Base-by-base conservation (phyloP, 805 yeast species). In the Naumovozyma castellii region DNA sequence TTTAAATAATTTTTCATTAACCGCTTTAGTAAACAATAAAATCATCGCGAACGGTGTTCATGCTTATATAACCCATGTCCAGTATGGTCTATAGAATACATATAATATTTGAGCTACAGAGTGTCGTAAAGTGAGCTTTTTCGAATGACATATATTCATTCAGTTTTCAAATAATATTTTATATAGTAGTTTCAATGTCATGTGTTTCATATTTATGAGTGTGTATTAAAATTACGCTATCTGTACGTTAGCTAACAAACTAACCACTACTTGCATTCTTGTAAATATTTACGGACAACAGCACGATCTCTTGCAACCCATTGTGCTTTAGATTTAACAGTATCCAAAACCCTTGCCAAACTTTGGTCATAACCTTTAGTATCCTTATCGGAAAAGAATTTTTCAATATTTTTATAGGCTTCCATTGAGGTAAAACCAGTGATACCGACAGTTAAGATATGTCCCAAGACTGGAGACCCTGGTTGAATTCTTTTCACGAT, bases 381-480 rank as follows among this genome's bases (percentile, higher is more conserved):
- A 44, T 75, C 67, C 59, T 70, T 78, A 17, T 43, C 55, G n/a
- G 54, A 59, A 51, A 77, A 76, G 68, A 78, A 73, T 27, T 57
- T 54, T 45, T 67, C 64, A 42, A 79, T 72, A 42, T 69, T 72
- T 17, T 68, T 66, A 48, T 69, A 69, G 45, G 76, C 76, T 27
- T 68, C 73, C 29, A 62, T 59, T 39, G 74, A 72, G 20, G 86
- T 72, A 63, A 76, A 80, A 1, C 81, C 76, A 18, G 77, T 63
- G 31, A 84, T 72, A 36, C 79, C 65, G 28, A 82, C 46, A 25
- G 71, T 67, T 31, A 90, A 82, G 43, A 92, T 78, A 15, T 80
- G 68, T 16, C 90, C 82, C 51, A 90, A 69, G 84, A 87, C 76
- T 18, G 86, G 71, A 47, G 81, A 71, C 10, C 85, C 81, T 13